Base-by-base conservation (phyloP, 768 basidiomycete genomes). In the Daedaleopsis sinensis region DNA sequence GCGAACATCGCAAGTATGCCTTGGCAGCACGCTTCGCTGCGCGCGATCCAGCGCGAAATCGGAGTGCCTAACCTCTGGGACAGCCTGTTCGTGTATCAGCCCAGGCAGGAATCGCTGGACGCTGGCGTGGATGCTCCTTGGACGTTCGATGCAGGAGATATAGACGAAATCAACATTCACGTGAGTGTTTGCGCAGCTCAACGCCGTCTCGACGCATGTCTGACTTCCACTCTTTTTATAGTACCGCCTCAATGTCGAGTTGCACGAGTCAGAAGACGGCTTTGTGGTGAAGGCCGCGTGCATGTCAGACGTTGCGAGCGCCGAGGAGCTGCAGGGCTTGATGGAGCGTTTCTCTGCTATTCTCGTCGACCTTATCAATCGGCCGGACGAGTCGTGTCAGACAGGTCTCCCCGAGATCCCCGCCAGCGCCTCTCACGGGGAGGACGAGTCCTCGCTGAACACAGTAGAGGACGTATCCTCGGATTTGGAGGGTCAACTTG, bases 11-110 rank as follows among this genome's bases (percentile, higher is more conserved):
- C 75, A 2, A 76, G 76, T 16, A 66, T 80, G 57, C 65, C 73
- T 1, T 80, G 79, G 75, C 80, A 82, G 56, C 81, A 82, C 48
- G 72, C 74, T 11, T 80, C 81, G n/a, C 71, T 80, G 55, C 74
- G 81, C 48, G 68, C 69, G 4, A 73, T 82, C 43, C 80, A 82
- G 43, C 73, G 66, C 32, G 65, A 65, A 23, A 52, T 80, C 37
- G 67, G 67, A 9, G 46, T 75, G 1, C 62, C 70, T 24, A 64
- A 55, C 10, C 60, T 82, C 12, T 80, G 78, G 72, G 78, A 79
- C 51, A 77, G 76, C 59, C 66, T 82, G 43, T 81, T 82, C 62
- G 67, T 82, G 12, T 82, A 79, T 66, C 80, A 82, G 57, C 76
- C 78, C 15, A 55, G 36, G 50, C 61, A 61, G 42, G 58, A 63